Evolutionary conservation across 495 filamentous ascomycete species (phyloP).

Genomic region (Annulohypoxylon nitens): DNA sequence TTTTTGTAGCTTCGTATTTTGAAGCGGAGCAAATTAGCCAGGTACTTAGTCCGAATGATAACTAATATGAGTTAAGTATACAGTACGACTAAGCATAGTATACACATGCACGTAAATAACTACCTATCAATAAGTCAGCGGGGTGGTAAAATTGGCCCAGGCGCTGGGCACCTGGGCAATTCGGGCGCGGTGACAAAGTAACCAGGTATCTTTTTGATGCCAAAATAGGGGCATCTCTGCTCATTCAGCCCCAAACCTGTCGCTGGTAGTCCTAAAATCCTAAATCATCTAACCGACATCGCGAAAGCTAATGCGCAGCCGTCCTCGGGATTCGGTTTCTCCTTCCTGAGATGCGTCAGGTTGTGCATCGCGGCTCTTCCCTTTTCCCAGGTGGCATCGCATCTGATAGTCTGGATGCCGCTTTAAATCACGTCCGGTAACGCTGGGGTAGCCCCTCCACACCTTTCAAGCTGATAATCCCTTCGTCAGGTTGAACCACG

Average conservation of each 20-base stretch:
- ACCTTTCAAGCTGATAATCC: constrained; percentile 41
- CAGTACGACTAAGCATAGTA: constrained; percentile 19
- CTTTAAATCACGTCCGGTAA: constrained; percentile 48
- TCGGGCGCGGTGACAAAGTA: neutral
- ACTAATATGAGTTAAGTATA: neutral
- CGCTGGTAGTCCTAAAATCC: constrained; percentile 7
- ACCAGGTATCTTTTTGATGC: neutral
- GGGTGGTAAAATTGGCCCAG: constrained; percentile 8
- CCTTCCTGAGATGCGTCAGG: constrained; percentile 15
- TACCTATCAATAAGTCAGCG: constrained; percentile 23
- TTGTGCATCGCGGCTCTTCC: constrained; percentile 45
- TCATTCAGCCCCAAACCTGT: constrained; percentile 21
- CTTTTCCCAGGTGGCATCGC: constrained; percentile 43
- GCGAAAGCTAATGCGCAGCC: constrained; percentile 33
- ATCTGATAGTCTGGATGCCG: constrained; percentile 47
- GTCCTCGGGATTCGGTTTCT: constrained; percentile 46
- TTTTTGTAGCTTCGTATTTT: neutral
- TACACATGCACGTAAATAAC: neutral
- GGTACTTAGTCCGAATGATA: neutral
- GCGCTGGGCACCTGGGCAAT: neutral
- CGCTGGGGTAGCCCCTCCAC: constrained; percentile 48
- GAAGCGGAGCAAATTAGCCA: neutral
- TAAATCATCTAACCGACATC: constrained; percentile 21
- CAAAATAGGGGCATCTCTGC: constrained; percentile 8
- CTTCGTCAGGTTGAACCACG: constrained; percentile 41